phyloP scores from a whole-genome alignment of 306 rosid genomes.

The Abrus precatorius region DNA sequence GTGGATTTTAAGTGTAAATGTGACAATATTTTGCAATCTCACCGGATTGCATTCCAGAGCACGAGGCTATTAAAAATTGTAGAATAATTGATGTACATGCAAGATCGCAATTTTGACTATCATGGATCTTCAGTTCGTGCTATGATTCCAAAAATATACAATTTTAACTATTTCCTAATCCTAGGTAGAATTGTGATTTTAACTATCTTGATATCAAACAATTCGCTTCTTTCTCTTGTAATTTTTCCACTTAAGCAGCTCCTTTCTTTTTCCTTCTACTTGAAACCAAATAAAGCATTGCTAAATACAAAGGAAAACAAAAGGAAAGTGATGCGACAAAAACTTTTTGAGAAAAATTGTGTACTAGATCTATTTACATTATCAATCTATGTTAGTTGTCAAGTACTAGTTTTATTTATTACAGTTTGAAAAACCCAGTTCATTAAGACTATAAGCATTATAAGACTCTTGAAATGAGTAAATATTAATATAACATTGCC shows the following conservation, averaged over 20 bases:
- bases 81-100: too few relatives aligned
- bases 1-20: too few relatives aligned
- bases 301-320: background rate
- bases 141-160: too few relatives aligned
- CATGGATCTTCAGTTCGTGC: too few relatives aligned
- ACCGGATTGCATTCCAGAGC: too few relatives aligned
- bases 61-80: too few relatives aligned
- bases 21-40: too few relatives aligned
- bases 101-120: too few relatives aligned
- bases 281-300: slow-evolving; percentile 4
- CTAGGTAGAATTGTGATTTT: too few relatives aligned
- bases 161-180: too few relatives aligned
- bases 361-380: background rate
- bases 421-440: background rate
- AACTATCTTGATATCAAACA: background rate
- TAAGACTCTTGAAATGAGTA: background rate
- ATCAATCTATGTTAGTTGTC: background rate
- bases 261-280: background rate
- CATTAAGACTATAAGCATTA: background rate
- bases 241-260: background rate
- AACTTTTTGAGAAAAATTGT: background rate
- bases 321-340: background rate
- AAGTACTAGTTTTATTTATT: background rate
- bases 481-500: background rate
- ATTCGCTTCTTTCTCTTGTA: background rate